Base-by-base conservation (phyloP, 2,329 filamentous ascomycete species). In the Fusarium beomiforme region DNA sequence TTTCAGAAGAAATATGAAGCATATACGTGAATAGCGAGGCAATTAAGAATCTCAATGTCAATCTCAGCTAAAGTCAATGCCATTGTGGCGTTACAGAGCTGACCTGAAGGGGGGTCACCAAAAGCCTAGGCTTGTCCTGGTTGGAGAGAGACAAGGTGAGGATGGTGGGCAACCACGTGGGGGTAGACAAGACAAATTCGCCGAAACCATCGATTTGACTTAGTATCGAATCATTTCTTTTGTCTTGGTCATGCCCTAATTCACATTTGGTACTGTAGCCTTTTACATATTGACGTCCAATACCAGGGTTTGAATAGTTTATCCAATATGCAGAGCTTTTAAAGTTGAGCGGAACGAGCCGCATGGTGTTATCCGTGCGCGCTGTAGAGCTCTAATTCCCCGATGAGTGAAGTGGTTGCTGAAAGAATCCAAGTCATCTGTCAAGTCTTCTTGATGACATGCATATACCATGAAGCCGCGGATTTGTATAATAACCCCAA, bases 241-340 rank as follows among this genome's bases (percentile, higher is more conserved):
- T 69, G 62, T 77, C 59, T 78, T 74, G 75, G 75, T 76, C 49
- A 73, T 75, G 37, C 31, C 54, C 21, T 31, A 17, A 49, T 2
- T 21, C 19, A n/a, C 6, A n/a, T 7, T 51, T 17, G 6, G 26
- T n/a, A 16, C 23, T 24, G 17, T 16, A 5, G n/a, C 34, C 4
- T 41, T 24, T n/a, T 13, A 10, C 26, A 5, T 41, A 24, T 24
- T 19, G 24, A 31, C 7, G 11, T 4, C 8, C 21, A 16, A 37
- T 43, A 36, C 14, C 23, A 53, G 23, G 39, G 4, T 3, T n/a
- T n/a, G 3, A 8, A 9, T 29, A 34, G 16, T 53, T 46, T 10
- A 17, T 21, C 26, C 9, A 43, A n/a, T 19, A 34, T 47, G 13
- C 29, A 56, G 12, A 26, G n/a, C 23, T 23, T 4, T 41, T 26